Evolutionary conservation across 2,329 filamentous ascomycete genomes (phyloP).

Genomic region (Pseudohalonectria lignicola): DNA sequence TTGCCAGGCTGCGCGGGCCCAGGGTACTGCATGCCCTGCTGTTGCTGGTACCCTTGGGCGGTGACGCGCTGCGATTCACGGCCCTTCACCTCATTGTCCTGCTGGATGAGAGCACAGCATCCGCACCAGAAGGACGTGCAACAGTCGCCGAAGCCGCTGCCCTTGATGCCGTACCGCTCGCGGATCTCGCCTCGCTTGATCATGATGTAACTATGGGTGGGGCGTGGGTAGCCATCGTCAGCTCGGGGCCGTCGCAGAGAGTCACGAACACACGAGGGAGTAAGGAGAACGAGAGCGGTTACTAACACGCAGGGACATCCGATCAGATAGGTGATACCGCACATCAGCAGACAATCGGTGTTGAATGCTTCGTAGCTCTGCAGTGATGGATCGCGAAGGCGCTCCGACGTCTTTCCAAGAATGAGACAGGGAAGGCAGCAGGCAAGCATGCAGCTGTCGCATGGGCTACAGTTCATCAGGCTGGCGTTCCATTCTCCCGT

Average conservation of each 20-base stretch:
- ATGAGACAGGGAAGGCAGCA: constrained; percentile 17
- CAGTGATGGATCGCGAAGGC: constrained; percentile 31
- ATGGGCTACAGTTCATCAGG: constrained; percentile 29
- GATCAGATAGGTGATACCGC: constrained; percentile 23
- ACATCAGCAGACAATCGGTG: constrained; percentile 29
- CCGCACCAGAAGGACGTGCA: constrained; percentile 41
- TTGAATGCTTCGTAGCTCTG: constrained; percentile 25
- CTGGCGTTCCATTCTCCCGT: constrained; percentile 21
- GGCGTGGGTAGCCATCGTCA: background rate
- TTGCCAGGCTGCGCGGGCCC: constrained; percentile 2
- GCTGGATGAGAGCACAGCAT: constrained; percentile 46
- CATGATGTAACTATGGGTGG: constrained; percentile 27
- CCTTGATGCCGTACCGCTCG: constrained; percentile 39
- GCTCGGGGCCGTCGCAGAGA: background rate
- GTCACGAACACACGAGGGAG: background rate
- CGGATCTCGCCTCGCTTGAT: constrained; percentile 43
- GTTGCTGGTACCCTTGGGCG: constrained; percentile 18
- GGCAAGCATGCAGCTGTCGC: constrained; percentile 19
- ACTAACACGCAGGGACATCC: constrained; percentile 32
- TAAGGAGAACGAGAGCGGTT: background rate
- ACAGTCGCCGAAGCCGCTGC: constrained; percentile 36
- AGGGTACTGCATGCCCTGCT: constrained; percentile 19
- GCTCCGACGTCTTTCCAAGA: constrained; percentile 29
- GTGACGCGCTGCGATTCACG: constrained; percentile 11
- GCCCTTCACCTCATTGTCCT: constrained; percentile 40